Conservation (phyloP, 2,329 filamentous ascomycete genomes). For the Arthrobotrys sinensis region DNA sequence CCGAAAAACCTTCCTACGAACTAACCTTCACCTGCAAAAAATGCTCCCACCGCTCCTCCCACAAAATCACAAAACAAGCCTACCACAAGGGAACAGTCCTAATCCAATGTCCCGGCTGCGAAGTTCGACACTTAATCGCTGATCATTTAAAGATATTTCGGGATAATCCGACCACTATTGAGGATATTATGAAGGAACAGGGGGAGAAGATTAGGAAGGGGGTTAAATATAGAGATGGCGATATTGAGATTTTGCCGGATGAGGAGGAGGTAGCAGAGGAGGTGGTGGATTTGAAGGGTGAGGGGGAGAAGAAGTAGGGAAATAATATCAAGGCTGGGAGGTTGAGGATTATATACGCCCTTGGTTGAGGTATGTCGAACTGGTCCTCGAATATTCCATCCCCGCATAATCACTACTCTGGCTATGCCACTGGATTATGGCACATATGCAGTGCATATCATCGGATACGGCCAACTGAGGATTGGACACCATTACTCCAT, state of each 20-base stretch:
- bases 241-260: conserved; percentile 49
- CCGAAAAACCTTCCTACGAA: conserved; percentile 74
- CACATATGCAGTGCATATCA: too few species aligned
- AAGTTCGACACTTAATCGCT: conserved; percentile 89
- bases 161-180: conserved; percentile 39
- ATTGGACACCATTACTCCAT: too few species aligned
- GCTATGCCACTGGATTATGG: too few species aligned
- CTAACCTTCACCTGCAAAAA: conserved; percentile 94
- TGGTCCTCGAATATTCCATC: too few species aligned
- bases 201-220: conserved; percentile 54
- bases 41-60: conserved; percentile 83
- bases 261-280: conserved; percentile 27
- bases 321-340: not conserved
- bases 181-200: conserved; percentile 45
- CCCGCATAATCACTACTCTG: too few species aligned
- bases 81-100: conserved; percentile 92
- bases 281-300: not conserved
- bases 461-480: too few species aligned
- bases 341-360: not conserved
- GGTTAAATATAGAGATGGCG: conserved; percentile 46
- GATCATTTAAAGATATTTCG: conserved; percentile 80
- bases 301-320: conserved; percentile 25
- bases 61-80: conserved; percentile 91
- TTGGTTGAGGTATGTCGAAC: not conserved
- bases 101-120: conserved; percentile 88